These are phyloP conservation scores for Phanerochaete carnosa DNA, from an alignment of 768 basidiomycete species.

Conservation along the genomic window DNA sequence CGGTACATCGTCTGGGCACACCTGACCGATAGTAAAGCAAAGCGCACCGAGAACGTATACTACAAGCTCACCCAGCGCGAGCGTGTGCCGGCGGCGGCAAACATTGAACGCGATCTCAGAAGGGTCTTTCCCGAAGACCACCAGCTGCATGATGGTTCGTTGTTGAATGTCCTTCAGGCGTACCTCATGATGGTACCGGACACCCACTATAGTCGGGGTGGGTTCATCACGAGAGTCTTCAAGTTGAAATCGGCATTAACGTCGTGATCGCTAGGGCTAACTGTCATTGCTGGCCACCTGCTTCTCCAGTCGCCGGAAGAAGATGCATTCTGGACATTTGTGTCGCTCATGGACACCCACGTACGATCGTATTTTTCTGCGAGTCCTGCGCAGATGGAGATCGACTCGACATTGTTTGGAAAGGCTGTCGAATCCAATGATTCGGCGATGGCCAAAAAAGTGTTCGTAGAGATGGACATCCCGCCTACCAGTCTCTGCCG, in stretches of 20 bases:
- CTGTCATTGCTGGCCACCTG: conserved; percentile 68
- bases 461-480: conserved; percentile 65
- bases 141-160: conserved; percentile 52
- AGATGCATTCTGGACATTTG: conserved; percentile 89
- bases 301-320: conserved; percentile 78
- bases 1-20: conserved; percentile 84
- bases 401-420: conserved; percentile 70
- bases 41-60: conserved; percentile 68
- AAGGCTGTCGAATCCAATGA: conserved; percentile 68
- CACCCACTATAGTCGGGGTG: conserved; percentile 64
- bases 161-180: conserved; percentile 56
- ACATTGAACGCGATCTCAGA: conserved; percentile 59
- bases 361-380: conserved; percentile 75
- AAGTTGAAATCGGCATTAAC: background rate
- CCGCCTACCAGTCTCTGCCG: conserved; percentile 53
- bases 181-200: conserved; percentile 87
- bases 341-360: conserved; percentile 82
- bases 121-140: conserved; percentile 54
- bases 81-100: conserved; percentile 42
- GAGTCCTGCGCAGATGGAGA: conserved; percentile 61
- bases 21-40: conserved; percentile 72
- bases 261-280: conserved; percentile 48
- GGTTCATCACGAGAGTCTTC: background rate
- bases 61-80: conserved; percentile 55
- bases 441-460: conserved; percentile 54